phyloP scores from a whole-genome alignment of 139 green algal species.

The Micromonas pusilla region DNA sequence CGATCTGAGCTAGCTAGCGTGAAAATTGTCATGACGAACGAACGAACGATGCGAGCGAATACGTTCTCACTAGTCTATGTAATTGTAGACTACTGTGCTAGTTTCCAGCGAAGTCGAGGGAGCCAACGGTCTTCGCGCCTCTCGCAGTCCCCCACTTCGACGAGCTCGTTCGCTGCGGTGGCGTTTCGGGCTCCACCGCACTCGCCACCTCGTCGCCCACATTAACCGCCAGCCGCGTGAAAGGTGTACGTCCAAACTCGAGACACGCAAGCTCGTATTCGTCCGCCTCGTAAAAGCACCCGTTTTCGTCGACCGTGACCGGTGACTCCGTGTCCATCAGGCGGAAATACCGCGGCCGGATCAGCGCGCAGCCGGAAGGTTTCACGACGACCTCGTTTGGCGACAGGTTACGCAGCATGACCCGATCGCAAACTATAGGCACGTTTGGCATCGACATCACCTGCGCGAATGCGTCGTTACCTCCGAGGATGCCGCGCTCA shows the following conservation, averaged over 20 bases:
- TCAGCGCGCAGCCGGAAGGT: slow-evolving; percentile 43
- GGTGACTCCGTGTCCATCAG: slow-evolving; percentile 59
- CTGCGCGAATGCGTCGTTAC: slow-evolving; percentile 56
- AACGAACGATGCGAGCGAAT: too few species aligned
- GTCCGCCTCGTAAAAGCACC: slow-evolving; percentile 74
- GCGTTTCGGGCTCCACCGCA: neutral
- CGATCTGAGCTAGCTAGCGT: slow-evolving; percentile 70
- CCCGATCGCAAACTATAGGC: slow-evolving; percentile 50
- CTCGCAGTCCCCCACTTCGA: neutral
- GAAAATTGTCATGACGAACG: neutral
- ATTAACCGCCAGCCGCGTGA: slow-evolving; percentile 9
- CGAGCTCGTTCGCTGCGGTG: neutral
- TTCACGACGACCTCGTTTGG: slow-evolving; percentile 52
- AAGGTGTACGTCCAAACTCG: slow-evolving; percentile 25
- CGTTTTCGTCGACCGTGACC: slow-evolving; percentile 52
- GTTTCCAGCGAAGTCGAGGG: neutral
- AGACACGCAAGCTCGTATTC: slow-evolving; percentile 60
- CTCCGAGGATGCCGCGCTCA: slow-evolving; percentile 4
- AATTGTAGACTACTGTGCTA: neutral
- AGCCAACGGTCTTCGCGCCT: neutral
- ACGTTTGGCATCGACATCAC: slow-evolving; percentile 59
- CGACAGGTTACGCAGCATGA: slow-evolving; percentile 44
- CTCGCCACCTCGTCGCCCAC: neutral
- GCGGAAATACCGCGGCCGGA: slow-evolving; percentile 58
- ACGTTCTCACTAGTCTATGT: too few species aligned